A percentile compares a stretch with the other conserved stretches of the same genome.
phyloP scores from a whole-genome alignment of 169 alveolate species.

The Plasmodium cynomolgi region DNA sequence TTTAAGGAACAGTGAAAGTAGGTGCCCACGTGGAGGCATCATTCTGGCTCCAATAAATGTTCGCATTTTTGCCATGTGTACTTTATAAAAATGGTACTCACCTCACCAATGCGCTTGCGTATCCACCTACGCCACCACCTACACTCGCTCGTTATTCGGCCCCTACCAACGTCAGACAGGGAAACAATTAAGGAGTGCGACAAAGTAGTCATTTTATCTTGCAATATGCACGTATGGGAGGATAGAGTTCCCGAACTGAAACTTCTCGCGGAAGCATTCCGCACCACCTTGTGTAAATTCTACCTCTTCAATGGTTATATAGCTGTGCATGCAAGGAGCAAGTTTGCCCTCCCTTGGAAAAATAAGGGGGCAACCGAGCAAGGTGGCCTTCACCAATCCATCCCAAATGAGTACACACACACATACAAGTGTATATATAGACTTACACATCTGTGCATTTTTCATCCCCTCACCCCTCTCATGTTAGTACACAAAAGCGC shows the following conservation, averaged over 20 bases:
- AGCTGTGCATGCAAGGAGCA: background rate
- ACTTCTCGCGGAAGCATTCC: conserved; percentile 32
- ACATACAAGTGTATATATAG: background rate
- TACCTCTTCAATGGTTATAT: conserved; percentile 50
- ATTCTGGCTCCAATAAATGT: background rate
- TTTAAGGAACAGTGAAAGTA: conserved; percentile 40
- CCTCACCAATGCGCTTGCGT: background rate
- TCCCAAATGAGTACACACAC: background rate
- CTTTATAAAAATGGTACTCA: background rate
- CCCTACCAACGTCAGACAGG: conserved; percentile 5
- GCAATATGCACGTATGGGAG: conserved; percentile 55
- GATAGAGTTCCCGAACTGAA: conserved; percentile 20
- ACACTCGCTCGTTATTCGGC: background rate
- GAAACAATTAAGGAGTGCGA: conserved; percentile 41
- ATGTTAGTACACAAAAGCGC: conserved; percentile 4
- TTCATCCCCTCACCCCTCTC: background rate
- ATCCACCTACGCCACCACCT: background rate
- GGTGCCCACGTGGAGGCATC: background rate
- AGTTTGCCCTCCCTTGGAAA: background rate
- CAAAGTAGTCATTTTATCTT: conserved; percentile 35
- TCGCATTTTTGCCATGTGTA: background rate
- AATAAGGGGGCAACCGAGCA: background rate
- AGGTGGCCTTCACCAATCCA: background rate
- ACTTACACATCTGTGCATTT: background rate
- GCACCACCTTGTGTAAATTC: conserved; percentile 22